Evolutionary conservation across 495 filamentous ascomycete species (phyloP), one percentile per base, ranked within the genome.

Genomic region (Aspergillus wentii): DNA sequence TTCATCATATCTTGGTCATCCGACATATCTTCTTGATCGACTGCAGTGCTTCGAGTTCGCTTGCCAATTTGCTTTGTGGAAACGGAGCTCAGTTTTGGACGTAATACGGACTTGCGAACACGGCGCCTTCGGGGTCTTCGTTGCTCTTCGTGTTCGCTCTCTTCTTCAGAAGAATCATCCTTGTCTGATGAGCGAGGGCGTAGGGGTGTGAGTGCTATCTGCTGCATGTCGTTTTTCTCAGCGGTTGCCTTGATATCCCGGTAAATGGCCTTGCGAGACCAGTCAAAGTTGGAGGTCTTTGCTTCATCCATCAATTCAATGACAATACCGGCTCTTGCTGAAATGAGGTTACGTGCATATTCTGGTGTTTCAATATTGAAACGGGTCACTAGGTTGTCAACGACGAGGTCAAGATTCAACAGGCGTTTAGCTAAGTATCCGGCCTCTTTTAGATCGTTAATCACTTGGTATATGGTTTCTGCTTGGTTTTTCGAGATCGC

Each of bases 71-170:
- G 48, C 38, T 66, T 71, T 5, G 46, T 47, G 9, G 67, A 67
- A 14, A 66, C 40, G 1, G 58, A 52, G 35, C 57, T 61, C 22
- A 58, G 56, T 31, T 67, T 76, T 3, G 76, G 76, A 21, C 72
- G 66, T 3, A 78, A 52, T 2, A 75, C 67, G 4, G 76, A 79
- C 42, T 71, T 74, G 29, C 65, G 62, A 17, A 60, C 62, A 8
- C 61, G 59, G 9, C 46, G 52, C 31, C 40, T 51, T 27, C 38
- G 44, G 20, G 35, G 37, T 51, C 51, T 34, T 30, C 57, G 34
- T 23, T 56, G 39, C 41, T 51, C 36, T 25, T 46, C 45, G 16
- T 51, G 40, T 9, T 30, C 52, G 2, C 62, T 52, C 21, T 43
- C 55, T 20, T 74, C 65, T 18, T 71, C 65, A 21, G 64, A 64